A percentile compares a stretch with the other conserved stretches of the same genome.
Conservation (phyloP, 1,139 yeast genomes). For the Taphrina confusa region DNA sequence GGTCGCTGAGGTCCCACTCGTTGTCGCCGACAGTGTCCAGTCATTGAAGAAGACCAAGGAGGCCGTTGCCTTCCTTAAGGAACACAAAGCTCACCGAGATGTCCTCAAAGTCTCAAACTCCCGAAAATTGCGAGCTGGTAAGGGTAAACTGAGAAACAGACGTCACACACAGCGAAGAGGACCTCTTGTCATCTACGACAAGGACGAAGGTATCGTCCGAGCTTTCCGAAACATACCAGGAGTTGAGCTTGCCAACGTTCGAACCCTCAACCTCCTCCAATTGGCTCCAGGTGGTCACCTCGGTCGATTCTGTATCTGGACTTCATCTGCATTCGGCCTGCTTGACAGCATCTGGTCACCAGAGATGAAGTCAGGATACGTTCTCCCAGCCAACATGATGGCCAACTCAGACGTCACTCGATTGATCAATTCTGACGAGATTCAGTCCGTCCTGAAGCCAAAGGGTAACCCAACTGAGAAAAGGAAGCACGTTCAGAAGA, state of each 20-base stretch:
- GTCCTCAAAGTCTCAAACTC: slow-evolving; percentile 97
- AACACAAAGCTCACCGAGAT: slow-evolving; percentile 98
- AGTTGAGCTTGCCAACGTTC: slow-evolving; percentile 94
- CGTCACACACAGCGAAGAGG: slow-evolving; percentile 99
- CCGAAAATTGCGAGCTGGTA: slow-evolving; percentile 99
- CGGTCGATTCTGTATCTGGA: slow-evolving; percentile 99
- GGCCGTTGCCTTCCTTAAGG: slow-evolving; percentile 97
- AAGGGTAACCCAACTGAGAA: slow-evolving; percentile 93
- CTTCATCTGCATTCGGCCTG: slow-evolving; percentile 96
- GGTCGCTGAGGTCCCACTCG: slow-evolving; percentile 98
- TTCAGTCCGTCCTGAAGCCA: slow-evolving; percentile 95
- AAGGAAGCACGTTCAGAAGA: slow-evolving; percentile 95
- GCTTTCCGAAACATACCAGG: slow-evolving; percentile 99
- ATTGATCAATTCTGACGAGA: slow-evolving; percentile 98
- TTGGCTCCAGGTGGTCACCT: slow-evolving; percentile 99
- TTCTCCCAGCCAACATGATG: slow-evolving; percentile 91
- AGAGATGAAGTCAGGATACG: slow-evolving; percentile 76
- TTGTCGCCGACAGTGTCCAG: slow-evolving; percentile 92
- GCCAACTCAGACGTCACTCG: slow-evolving; percentile 95
- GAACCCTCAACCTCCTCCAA: slow-evolving; percentile 93
- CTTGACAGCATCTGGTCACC: slow-evolving; percentile 98
- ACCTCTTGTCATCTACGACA: slow-evolving; percentile 92
- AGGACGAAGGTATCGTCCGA: slow-evolving; percentile 96
- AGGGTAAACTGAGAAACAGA: slow-evolving; percentile 99
- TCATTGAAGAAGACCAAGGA: slow-evolving; percentile 95